Conservation (phyloP, 495 filamentous ascomycete genomes). For the Penicillium egyptiacum region DNA sequence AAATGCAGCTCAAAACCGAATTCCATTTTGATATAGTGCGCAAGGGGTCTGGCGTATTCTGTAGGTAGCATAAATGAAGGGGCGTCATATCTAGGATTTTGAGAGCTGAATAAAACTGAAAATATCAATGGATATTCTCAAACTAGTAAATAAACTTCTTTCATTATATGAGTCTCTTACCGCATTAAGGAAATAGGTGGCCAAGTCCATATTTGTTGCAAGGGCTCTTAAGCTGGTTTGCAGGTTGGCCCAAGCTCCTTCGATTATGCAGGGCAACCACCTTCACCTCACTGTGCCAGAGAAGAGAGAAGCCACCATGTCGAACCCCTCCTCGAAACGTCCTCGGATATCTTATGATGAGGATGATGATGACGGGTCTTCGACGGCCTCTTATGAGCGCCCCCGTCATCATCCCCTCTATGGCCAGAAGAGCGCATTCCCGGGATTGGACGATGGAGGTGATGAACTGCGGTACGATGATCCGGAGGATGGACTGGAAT, state of each 20-base stretch:
- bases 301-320: slow-evolving; percentile 36
- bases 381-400: slow-evolving; percentile 31
- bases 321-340: slow-evolving; percentile 28
- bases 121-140: not conserved
- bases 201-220: not conserved
- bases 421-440: slow-evolving; percentile 76
- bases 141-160: not conserved
- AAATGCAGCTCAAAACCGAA: too few relatives aligned
- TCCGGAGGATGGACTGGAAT: slow-evolving; percentile 65
- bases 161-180: not conserved
- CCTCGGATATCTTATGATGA: slow-evolving; percentile 30
- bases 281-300: slow-evolving; percentile 29
- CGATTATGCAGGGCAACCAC: not conserved
- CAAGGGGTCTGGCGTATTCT: too few relatives aligned
- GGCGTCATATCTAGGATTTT: too few relatives aligned
- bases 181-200: not conserved
- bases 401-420: slow-evolving; percentile 63
- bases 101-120: not conserved
- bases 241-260: slow-evolving; percentile 9
- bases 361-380: slow-evolving; percentile 22
- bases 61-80: too few relatives aligned
- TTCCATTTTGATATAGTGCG: too few relatives aligned
- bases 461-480: slow-evolving; percentile 51
- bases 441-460: slow-evolving; percentile 63
- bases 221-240: not conserved